Conservation (phyloP, 2,329 filamentous ascomycete species). For the Chrysoporthe puriensis region DNA sequence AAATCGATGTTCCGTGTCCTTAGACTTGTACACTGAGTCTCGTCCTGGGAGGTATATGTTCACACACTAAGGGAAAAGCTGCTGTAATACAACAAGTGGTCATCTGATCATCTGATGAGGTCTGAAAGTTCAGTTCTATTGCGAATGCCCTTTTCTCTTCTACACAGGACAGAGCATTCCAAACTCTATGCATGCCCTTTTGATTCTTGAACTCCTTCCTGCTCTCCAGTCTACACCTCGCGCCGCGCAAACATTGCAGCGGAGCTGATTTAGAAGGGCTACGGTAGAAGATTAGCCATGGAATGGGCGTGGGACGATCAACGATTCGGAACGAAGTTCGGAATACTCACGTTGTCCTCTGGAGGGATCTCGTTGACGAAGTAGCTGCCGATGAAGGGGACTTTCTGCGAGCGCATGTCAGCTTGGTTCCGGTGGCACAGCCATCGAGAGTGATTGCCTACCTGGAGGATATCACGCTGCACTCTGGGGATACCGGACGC, state of each 20-base stretch:
- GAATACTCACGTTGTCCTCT: slow-evolving; percentile 63
- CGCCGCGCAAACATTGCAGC: background rate
- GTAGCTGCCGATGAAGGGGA: slow-evolving; percentile 56
- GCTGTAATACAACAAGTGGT: background rate
- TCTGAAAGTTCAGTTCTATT: slow-evolving; percentile 19
- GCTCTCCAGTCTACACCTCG: background rate
- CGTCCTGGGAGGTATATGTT: background rate
- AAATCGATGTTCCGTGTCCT: background rate
- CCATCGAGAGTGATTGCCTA: slow-evolving; percentile 36
- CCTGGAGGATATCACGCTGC: slow-evolving; percentile 61
- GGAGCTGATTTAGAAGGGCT: slow-evolving; percentile 9
- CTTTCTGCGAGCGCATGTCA: slow-evolving; percentile 48
- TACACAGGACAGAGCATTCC: slow-evolving; percentile 17
- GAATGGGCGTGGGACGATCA: too few relatives aligned
- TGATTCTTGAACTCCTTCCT: background rate
- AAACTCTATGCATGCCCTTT: slow-evolving; percentile 33
- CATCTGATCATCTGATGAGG: background rate
- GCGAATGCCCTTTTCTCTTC: slow-evolving; percentile 17
- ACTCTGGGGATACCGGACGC: slow-evolving; percentile 65
- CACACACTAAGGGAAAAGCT: background rate
- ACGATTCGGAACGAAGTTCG: background rate
- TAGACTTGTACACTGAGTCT: background rate
- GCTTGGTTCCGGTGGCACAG: background rate
- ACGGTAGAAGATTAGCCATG: slow-evolving; percentile 2
- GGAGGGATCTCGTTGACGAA: slow-evolving; percentile 59